These are phyloP conservation scores for Mycena rosella DNA, from an alignment of 768 basidiomycete species.

Conservation along the genomic window DNA sequence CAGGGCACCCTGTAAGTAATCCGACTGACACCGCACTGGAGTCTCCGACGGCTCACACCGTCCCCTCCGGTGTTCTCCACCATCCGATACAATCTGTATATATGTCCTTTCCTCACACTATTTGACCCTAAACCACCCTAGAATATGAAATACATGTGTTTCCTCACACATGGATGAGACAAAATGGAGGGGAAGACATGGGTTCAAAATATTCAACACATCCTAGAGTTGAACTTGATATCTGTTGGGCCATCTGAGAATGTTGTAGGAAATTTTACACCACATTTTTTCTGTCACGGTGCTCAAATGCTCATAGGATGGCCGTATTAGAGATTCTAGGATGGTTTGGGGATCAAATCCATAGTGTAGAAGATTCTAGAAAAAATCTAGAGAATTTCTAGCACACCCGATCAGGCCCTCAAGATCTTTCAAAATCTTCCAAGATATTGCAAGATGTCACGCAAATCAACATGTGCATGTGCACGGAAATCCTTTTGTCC, in stretches of 20 bases:
- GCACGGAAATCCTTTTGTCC: too few species aligned
- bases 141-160: not conserved
- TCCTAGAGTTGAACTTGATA: not conserved
- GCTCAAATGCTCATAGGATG: not conserved
- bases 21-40: too few species aligned
- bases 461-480: too few species aligned
- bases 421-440: too few species aligned
- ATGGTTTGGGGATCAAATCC: not conserved
- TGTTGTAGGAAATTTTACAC: not conserved
- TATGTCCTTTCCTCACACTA: not conserved
- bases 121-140: not conserved
- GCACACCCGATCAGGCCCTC: not conserved
- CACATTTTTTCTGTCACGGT: not conserved
- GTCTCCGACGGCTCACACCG: too few species aligned
- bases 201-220: slow-evolving; percentile 1
- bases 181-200: not conserved
- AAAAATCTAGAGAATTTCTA: not conserved
- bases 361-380: not conserved
- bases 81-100: too few species aligned
- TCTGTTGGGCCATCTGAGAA: not conserved
- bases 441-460: too few species aligned
- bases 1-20: too few species aligned
- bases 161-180: not conserved
- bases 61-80: too few species aligned
- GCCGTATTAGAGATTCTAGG: not conserved